A percentile compares a stretch with the other conserved stretches of the same genome.
These are phyloP conservation scores for Lipomyces oligophaga DNA, from an alignment of 805 yeast genomes.

Conservation along the genomic window DNA sequence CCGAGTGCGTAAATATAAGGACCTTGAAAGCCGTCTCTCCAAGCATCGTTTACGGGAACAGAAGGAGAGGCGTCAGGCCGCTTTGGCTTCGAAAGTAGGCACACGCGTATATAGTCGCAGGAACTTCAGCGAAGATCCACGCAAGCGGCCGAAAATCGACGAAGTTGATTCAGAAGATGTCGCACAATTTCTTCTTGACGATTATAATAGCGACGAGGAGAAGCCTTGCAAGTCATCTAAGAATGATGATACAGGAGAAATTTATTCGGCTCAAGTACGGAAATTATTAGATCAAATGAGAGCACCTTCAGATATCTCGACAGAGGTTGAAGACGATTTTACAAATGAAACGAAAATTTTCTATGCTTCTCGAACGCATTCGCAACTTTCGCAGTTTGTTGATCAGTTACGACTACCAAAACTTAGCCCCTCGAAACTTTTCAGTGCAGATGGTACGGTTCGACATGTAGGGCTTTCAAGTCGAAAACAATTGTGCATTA, in stretches of 20 bases:
- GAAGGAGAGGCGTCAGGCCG: conserved; percentile 19
- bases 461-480: conserved; percentile 77
- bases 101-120: no score
- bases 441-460: conserved; percentile 45
- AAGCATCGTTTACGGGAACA: conserved; percentile 17
- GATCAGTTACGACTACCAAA: conserved; percentile 60
- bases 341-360: conserved; percentile 40
- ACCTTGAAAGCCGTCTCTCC: conserved; percentile 12
- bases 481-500: conserved; percentile 77
- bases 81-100: no score
- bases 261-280: conserved; percentile 49
- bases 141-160: conserved; percentile 12
- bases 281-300: conserved; percentile 39
- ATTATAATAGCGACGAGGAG: conserved; percentile 37
- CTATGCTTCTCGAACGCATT: conserved; percentile 85
- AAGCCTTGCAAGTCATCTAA: conserved; percentile 3
- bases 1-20: conserved; percentile 7
- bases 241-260: conserved; percentile 33
- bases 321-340: conserved; percentile 14
- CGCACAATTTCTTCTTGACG: conserved; percentile 44
- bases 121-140: neutral
- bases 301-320: neutral
- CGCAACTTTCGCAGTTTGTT: conserved; percentile 78
- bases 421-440: conserved; percentile 55
- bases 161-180: conserved; percentile 37